Conservation (phyloP, 306 rosid species). For the Trichosanthes truncata region DNA sequence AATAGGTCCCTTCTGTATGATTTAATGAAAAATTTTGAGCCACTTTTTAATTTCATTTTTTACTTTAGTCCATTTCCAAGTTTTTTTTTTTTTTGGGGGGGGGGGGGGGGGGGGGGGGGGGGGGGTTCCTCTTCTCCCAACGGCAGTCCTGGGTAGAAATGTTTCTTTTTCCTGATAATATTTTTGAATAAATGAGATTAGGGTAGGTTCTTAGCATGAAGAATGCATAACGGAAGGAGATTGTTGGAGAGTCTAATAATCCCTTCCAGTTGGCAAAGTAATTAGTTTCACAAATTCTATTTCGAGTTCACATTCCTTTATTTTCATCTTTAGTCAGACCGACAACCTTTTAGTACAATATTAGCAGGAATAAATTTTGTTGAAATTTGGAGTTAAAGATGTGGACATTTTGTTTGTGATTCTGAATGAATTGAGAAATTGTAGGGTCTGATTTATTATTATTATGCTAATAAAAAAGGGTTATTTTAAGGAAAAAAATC, state of each 20-base stretch:
- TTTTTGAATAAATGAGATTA: neutral
- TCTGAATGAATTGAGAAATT: too few species aligned
- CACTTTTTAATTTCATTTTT: neutral
- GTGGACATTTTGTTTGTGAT: too few species aligned
- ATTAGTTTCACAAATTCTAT: too few species aligned
- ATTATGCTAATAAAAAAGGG: too few species aligned
- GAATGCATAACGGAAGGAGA: neutral
- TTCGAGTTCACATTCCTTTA: neutral
- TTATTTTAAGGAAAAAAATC: too few species aligned
- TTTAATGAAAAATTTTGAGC: neutral
- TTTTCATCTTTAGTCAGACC: neutral
- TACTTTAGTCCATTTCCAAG: neutral
- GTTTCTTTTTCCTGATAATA: too few species aligned
- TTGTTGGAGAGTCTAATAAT: too few species aligned
- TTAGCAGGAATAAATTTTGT: neutral
- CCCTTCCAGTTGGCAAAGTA: neutral
- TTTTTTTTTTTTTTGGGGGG: too few species aligned
- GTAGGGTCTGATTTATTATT: too few species aligned
- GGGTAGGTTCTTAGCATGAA: neutral
- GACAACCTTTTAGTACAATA: neutral
- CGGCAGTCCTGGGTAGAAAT: neutral
- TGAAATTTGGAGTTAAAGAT: too few species aligned
- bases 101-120: too few species aligned
- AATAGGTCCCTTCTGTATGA: neutral
- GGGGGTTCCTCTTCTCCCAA: too few species aligned